Conservation (phyloP, 108 stramenopile species). For the Fragilariopsis cylindrus region DNA sequence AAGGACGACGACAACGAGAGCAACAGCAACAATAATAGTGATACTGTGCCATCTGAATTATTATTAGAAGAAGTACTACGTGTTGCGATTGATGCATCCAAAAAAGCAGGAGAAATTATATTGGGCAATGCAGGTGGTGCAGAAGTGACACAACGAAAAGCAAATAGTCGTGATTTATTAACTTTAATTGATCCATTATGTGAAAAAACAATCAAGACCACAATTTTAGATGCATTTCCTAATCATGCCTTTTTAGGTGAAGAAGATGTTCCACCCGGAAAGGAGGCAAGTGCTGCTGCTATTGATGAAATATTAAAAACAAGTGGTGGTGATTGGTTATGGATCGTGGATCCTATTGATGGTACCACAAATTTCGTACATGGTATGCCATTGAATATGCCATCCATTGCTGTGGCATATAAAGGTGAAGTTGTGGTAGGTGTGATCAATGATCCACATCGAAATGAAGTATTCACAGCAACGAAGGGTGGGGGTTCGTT, state of each 20-base stretch:
- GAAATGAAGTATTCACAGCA: constrained; percentile 73
- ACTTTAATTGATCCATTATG: constrained; percentile 89
- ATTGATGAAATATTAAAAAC: constrained; percentile 32
- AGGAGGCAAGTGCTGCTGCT: constrained; percentile 52
- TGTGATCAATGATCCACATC: constrained; percentile 77
- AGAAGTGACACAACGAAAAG: constrained; percentile 73
- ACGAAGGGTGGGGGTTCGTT: constrained; percentile 67
- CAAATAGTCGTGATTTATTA: constrained; percentile 85
- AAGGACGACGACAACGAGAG: too few species aligned
- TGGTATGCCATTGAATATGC: constrained; percentile 68
- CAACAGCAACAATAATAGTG: too few species aligned
- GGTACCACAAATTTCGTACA: constrained; percentile 84
- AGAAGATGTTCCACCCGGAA: constrained; percentile 58
- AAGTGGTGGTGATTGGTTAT: constrained; percentile 44
- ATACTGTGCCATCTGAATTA: too few species aligned
- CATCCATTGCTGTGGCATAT: constrained; percentile 47
- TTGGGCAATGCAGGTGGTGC: constrained; percentile 71
- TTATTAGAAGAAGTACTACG: constrained; percentile 41
- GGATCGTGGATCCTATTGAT: constrained; percentile 81
- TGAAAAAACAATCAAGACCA: constrained; percentile 64
- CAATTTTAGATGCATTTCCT: constrained; percentile 50
- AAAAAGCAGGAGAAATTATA: constrained; percentile 76
- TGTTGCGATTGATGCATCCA: constrained; percentile 72
- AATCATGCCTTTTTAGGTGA: constrained; percentile 74
- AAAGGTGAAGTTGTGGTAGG: constrained; percentile 65